Evolutionary conservation across 805 yeast genomes (phyloP).

Genomic region (Nakazawaea ishiwadae): DNA sequence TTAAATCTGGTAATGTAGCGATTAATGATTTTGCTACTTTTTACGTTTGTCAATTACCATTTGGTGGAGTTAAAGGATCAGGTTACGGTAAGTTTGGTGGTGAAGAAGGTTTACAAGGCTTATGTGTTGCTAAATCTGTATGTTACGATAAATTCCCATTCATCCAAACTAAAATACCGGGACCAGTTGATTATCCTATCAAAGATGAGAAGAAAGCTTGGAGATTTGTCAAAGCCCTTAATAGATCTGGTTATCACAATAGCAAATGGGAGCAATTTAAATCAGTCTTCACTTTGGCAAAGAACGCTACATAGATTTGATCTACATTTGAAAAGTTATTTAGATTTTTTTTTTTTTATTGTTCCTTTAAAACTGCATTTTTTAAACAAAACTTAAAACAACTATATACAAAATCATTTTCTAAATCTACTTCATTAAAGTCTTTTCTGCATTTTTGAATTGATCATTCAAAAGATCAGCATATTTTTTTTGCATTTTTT

Average conservation of each 20-base stretch:
- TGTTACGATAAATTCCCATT: conserved; percentile 81
- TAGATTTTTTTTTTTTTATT: too few species aligned
- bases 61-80: conserved; percentile 90
- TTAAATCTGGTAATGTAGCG: conserved; percentile 89
- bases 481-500: conserved; percentile 64
- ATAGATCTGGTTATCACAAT: conserved; percentile 77
- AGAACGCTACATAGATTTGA: conserved; percentile 26
- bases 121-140: conserved; percentile 82
- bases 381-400: too few species aligned
- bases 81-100: conserved; percentile 99
- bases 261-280: conserved; percentile 66
- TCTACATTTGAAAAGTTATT: background rate
- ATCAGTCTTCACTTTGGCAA: conserved; percentile 50
- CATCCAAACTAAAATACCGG: conserved; percentile 79
- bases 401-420: too few species aligned
- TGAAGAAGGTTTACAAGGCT: conserved; percentile 89
- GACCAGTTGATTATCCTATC: conserved; percentile 89
- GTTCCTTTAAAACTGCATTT: too few species aligned
- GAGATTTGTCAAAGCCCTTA: conserved; percentile 78
- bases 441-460: conserved; percentile 49
- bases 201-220: conserved; percentile 78
- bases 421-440: conserved; percentile 17
- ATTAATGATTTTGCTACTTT: conserved; percentile 97
- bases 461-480: conserved; percentile 50
- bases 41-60: conserved; percentile 93